Evolutionary conservation across 768 basidiomycete genomes (phyloP), one percentile per base, ranked within the genome.

Genomic region (Daedaleopsis sinensis): DNA sequence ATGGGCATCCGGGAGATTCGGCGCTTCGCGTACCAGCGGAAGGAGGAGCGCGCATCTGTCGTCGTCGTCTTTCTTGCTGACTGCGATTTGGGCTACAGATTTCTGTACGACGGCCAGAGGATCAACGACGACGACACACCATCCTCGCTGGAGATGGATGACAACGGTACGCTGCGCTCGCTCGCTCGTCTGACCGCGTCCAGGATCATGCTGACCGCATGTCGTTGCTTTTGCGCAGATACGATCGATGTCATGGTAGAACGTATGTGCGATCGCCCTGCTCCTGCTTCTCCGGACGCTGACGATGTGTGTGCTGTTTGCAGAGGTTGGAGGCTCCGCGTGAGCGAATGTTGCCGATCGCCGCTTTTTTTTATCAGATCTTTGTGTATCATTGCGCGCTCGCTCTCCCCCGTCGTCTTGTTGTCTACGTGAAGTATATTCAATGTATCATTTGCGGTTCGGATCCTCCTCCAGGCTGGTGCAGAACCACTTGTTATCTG

Each of bases 241-340:
- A 88, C 93, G 8, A 94, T 98, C 76, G 95, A 98, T 82, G 95
- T 96, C 64, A 93, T 95, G 90, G 91, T 96, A 61, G 94, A 96
- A 79, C 94, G 94, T 96, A 79, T 65, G 88, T 83, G n/a, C 13
- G 49, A 35, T 52, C 59, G 47, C 63, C 60, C 37, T 42, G 60
- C 35, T 21, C 52, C 58, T 37, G 46, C 24, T 43, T 53, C 32
- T 54, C n/a, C 36, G 18, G 27, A 19, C 19, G 16, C 63, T 66
- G 46, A 59, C 56, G 5, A n/a, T 32, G n/a, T 27, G 19, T 52
- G 11, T 18, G 36, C 51, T 18, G 39, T 11, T 46, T 58, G 24
- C 64, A 73, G 72, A 73, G 72, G 72, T 73, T 58, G 72, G 72
- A 39, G 72, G 72, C 23, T 70, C 67, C 19, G 65, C 68, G 59